phyloP scores from a whole-genome alignment of 1,284 basidiomycete species.

The Ustilago cynodontis region DNA sequence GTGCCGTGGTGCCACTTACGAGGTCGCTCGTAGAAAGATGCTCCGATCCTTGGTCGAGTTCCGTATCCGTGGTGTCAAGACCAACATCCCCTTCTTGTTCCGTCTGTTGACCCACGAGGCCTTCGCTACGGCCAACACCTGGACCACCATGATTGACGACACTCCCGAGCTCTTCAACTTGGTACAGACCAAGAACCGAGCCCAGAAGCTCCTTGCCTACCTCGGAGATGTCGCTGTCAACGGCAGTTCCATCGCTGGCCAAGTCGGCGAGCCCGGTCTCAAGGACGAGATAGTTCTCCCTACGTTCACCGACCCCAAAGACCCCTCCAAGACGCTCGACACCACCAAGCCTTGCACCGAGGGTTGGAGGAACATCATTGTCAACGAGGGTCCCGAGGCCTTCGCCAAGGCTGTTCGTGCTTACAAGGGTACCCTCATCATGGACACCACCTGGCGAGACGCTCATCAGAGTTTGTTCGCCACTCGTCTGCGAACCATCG shows the following conservation, averaged over 20 bases:
- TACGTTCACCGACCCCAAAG: slow-evolving; percentile 81
- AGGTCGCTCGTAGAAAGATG: slow-evolving; percentile 98
- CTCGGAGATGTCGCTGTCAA: slow-evolving; percentile 98
- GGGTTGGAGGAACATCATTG: slow-evolving; percentile 99
- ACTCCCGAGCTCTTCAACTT: slow-evolving; percentile 98
- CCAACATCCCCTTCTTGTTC: slow-evolving; percentile 98
- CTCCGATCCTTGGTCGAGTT: slow-evolving; percentile 98
- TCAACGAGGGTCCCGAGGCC: slow-evolving; percentile 96
- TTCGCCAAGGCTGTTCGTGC: slow-evolving; percentile 98
- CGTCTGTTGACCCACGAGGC: slow-evolving; percentile 96
- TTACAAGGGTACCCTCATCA: slow-evolving; percentile 84
- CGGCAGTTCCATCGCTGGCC: slow-evolving; percentile 95
- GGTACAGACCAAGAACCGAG: slow-evolving; percentile 96
- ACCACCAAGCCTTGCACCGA: slow-evolving; percentile 83
- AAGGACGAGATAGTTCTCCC: slow-evolving; percentile 90
- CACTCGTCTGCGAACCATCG: slow-evolving; percentile 93
- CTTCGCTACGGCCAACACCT: slow-evolving; percentile 95
- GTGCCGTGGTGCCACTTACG: slow-evolving; percentile 96
- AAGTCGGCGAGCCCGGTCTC: slow-evolving; percentile 92
- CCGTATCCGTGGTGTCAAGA: slow-evolving; percentile 98
- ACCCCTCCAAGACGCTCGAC: slow-evolving; percentile 81
- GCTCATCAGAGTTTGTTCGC: slow-evolving; percentile 98
- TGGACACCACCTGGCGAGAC: slow-evolving; percentile 95
- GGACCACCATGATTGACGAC: slow-evolving; percentile 91
- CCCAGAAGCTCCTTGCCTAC: slow-evolving; percentile 95